Conservation (phyloP, 2,329 filamentous ascomycete genomes). For the Ceratocystis alfenasii region DNA sequence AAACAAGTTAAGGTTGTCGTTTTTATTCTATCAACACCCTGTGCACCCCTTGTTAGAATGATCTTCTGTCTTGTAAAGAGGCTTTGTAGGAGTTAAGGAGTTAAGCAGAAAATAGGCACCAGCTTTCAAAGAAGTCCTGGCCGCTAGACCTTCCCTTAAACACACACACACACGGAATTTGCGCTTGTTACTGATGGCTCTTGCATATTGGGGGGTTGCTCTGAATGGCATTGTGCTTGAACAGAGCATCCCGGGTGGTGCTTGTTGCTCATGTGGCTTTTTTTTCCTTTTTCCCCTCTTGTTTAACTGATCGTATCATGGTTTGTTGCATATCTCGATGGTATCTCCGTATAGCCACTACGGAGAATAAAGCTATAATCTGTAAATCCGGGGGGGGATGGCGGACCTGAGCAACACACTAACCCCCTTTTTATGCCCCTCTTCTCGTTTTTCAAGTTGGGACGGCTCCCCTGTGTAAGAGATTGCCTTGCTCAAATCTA, state of each 20-base stretch:
- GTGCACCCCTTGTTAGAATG: not conserved
- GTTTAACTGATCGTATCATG: not conserved
- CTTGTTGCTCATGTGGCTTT: too few species aligned
- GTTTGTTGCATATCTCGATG: conserved; percentile 2
- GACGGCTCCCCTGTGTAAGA: too few species aligned
- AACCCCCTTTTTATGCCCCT: too few species aligned
- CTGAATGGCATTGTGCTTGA: not conserved
- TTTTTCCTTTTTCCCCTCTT: not conserved
- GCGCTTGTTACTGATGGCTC: too few species aligned
- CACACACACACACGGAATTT: too few species aligned
- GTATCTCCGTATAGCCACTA: not conserved
- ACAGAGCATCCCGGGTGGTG: not conserved
- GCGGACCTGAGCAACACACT: too few species aligned
- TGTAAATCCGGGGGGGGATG: too few species aligned
- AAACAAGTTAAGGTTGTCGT: not conserved
- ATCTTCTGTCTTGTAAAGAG: not conserved
- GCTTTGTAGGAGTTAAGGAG: not conserved
- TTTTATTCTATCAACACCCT: too few species aligned
- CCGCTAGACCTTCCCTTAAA: not conserved
- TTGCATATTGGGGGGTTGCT: not conserved
- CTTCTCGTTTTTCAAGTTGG: too few species aligned
- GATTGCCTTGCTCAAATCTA: not conserved
- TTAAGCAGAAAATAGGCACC: not conserved
- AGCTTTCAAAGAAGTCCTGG: not conserved
- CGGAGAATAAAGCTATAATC: too few species aligned